A percentile compares a stretch with the other conserved stretches of the same genome.
These are phyloP conservation scores for Mortierella sp. DNA, from an alignment of 371 early-diverging fungal species.

Conservation along the genomic window DNA sequence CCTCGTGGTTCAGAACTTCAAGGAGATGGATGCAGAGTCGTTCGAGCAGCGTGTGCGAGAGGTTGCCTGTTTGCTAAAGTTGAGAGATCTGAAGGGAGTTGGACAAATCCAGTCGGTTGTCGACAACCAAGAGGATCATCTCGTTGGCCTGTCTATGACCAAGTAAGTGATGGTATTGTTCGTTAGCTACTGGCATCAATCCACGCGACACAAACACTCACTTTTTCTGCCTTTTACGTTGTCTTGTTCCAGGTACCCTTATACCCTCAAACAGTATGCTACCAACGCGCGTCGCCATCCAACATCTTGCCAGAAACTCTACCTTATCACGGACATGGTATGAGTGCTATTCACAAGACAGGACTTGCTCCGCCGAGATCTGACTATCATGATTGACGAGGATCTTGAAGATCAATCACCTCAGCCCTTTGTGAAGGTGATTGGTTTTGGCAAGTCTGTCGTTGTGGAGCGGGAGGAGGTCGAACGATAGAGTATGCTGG, in stretches of 20 bases:
- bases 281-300: slow-evolving; percentile 63
- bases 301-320: slow-evolving; percentile 68
- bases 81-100: slow-evolving; percentile 36
- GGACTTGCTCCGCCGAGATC: slow-evolving; percentile 72
- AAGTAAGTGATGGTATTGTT: slow-evolving; percentile 27
- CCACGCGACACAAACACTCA: not conserved
- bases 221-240: not conserved
- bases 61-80: slow-evolving; percentile 48
- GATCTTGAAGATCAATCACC: slow-evolving; percentile 62
- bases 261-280: slow-evolving; percentile 69
- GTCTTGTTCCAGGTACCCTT: slow-evolving; percentile 53
- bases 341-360: slow-evolving; percentile 60
- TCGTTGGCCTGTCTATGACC: slow-evolving; percentile 52
- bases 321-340: slow-evolving; percentile 68
- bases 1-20: slow-evolving; percentile 49
- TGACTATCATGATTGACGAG: slow-evolving; percentile 74
- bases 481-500: slow-evolving; percentile 60
- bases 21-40: slow-evolving; percentile 53
- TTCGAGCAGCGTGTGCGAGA: slow-evolving; percentile 52
- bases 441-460: slow-evolving; percentile 71
- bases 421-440: slow-evolving; percentile 61
- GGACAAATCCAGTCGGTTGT: slow-evolving; percentile 53
- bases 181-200: not conserved
- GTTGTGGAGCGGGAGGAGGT: slow-evolving; percentile 60
- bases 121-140: slow-evolving; percentile 43